A percentile compares a stretch with the other conserved stretches of the same genome.
Conservation (phyloP, 2,329 filamentous ascomycete genomes). For the Aspergillus felis region DNA sequence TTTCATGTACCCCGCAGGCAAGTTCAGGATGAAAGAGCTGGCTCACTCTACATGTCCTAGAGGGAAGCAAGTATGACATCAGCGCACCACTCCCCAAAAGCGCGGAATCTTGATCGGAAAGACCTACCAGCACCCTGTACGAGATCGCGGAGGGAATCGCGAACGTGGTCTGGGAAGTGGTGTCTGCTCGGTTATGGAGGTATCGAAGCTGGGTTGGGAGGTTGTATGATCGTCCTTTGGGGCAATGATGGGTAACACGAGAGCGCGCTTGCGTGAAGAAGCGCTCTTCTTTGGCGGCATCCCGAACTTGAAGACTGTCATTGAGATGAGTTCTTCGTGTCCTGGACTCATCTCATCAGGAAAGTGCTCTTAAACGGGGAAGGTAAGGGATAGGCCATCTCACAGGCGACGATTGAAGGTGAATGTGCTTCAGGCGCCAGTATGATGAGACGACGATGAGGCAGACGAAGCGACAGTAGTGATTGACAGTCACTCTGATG, state of each 20-base stretch:
- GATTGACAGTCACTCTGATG: background rate
- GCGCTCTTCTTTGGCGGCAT: conserved; percentile 37
- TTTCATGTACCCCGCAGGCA: background rate
- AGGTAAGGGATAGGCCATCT: background rate
- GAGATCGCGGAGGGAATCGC: conserved; percentile 50
- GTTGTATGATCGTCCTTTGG: conserved; percentile 38
- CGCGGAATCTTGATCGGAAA: background rate
- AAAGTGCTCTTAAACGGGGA: background rate
- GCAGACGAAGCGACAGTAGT: background rate
- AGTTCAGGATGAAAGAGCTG: conserved; percentile 3
- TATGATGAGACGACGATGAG: background rate
- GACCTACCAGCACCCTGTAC: conserved; percentile 52
- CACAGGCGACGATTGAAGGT: background rate
- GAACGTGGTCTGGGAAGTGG: conserved; percentile 38
- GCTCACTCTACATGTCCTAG: conserved; percentile 43
- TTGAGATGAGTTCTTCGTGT: conserved; percentile 13
- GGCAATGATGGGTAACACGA: conserved; percentile 43
- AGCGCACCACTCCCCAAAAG: conserved; percentile 4
- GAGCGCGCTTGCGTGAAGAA: conserved; percentile 34
- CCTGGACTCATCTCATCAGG: background rate
- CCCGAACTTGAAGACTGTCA: conserved; percentile 32
- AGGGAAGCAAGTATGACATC: conserved; percentile 11
- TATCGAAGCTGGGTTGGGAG: conserved; percentile 11
- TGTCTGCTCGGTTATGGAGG: conserved; percentile 25
- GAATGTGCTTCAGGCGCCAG: background rate